These are phyloP conservation scores for Dendrocalamus sinicus DNA, from an alignment of 176 grass and related monocot species.

Conservation along the genomic window DNA sequence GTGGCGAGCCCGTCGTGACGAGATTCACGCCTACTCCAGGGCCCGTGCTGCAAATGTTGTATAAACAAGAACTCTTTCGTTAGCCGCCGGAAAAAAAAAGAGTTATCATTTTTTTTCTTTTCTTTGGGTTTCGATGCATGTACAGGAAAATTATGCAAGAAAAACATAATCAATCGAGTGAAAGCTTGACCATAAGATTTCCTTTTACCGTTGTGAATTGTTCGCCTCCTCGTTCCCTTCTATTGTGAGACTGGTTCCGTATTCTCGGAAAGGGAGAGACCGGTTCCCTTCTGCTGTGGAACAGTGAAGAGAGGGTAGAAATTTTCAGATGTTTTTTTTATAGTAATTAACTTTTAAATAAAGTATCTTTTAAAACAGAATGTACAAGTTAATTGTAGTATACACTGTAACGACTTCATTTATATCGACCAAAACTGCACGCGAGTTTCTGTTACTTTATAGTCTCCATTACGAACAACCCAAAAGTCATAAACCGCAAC, in stretches of 20 bases:
- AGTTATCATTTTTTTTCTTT: not conserved
- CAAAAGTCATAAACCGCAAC: too few relatives aligned
- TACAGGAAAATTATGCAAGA: constrained; percentile 46
- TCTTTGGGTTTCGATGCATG: constrained; percentile 18
- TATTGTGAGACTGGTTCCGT: too few relatives aligned
- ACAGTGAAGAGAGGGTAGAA: not conserved
- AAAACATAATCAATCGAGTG: constrained; percentile 15
- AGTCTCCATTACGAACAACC: too few relatives aligned
- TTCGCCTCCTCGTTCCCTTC: not conserved
- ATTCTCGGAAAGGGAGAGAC: not conserved
- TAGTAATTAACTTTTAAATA: too few relatives aligned
- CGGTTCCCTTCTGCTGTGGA: not conserved
- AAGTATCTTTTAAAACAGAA: too few relatives aligned
- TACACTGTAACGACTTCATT: too few relatives aligned
- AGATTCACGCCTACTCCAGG: not conserved
- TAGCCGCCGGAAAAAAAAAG: constrained; percentile 23
- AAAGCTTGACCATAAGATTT: constrained; percentile 24
- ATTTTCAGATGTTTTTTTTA: not conserved
- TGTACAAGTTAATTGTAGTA: too few relatives aligned
- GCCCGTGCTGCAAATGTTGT: constrained; percentile 43
- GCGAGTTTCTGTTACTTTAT: too few relatives aligned
- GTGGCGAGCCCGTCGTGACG: constrained; percentile 55
- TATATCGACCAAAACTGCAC: too few relatives aligned
- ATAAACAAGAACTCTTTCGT: constrained; percentile 54
- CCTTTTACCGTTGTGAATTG: not conserved